Evolutionary conservation across 305 asterid genomes (phyloP).

Genomic region (Lippia alba): DNA sequence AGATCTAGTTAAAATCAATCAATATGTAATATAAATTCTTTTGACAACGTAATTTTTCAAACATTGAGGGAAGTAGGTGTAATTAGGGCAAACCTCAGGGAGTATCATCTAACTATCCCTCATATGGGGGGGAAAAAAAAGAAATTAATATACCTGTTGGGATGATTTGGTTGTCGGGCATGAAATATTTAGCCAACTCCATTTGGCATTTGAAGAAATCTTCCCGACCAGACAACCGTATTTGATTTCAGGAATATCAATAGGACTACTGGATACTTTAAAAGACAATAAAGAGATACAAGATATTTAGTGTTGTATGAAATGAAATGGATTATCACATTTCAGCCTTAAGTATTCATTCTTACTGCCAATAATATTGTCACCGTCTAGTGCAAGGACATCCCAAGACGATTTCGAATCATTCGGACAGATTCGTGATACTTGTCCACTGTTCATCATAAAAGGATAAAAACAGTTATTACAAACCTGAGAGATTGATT

Average conservation of each 20-base stretch:
- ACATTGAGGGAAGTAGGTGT: too few species aligned
- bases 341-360: conserved; percentile 21
- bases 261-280: conserved; percentile 84
- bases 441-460: conserved; percentile 65
- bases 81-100: too few species aligned
- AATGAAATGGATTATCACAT: conserved; percentile 19
- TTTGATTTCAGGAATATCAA: conserved; percentile 76
- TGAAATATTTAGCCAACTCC: conserved; percentile 80
- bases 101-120: too few species aligned
- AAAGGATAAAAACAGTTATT: conserved; percentile 17
- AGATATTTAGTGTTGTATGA: conserved; percentile 27
- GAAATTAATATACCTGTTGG: conserved; percentile 51
- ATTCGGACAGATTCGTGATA: conserved; percentile 70
- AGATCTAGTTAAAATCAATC: too few species aligned
- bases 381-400: conserved; percentile 74
- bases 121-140: neutral
- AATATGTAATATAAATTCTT: too few species aligned
- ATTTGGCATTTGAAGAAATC: conserved; percentile 46
- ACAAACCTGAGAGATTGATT: conserved; percentile 23
- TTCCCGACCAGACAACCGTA: conserved; percentile 57
- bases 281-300: conserved; percentile 26
- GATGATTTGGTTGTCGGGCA: conserved; percentile 71
- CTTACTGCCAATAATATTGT: conserved; percentile 74
- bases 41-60: too few species aligned
- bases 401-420: conserved; percentile 74